Evolutionary conservation across 2,329 filamentous ascomycete genomes (phyloP), one percentile per base, ranked within the genome.

Genomic region (Fusarium kyushuense): DNA sequence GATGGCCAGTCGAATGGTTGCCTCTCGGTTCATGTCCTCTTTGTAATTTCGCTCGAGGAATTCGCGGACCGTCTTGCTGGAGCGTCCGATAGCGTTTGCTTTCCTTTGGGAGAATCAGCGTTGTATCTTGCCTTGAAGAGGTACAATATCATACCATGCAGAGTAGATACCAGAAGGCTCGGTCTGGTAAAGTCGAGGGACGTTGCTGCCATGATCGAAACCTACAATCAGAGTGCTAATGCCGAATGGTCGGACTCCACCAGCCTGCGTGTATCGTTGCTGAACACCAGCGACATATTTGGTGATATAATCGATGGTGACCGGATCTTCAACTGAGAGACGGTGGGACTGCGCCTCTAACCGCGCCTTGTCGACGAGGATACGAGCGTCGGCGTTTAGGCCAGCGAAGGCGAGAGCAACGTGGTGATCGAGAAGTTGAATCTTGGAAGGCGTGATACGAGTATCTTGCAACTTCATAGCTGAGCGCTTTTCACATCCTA

Each of bases 391-490:
- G 79, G 96, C 96, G 81, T 99, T 99, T 73, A 99, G 87, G 61
- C 96, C 96, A 67, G 96, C 96, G 76, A 99, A 99, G 70, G 96
- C 96, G 71, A 99, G 92, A 79, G 94, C 96, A 76, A 97, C 94
- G 82, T 99, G 96, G 77, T 90, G 92, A 81, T 99, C 96, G 77
- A 99, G 89, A 71, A 97, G 89, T 75, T 94, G 94, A 81, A 99
- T 97, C 87, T 99, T 99, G 74, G 96, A 98, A 14, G 96, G 96
- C 30, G 96, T 99, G 82, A 99, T 99, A 79, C 96, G 92, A 60
- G 96, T 99, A 82, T 99, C 96, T 87, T 99, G 96, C 64, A 99
- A 90, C 84, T 99, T 99, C 92, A 99, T 97, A 33, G 96, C 96
- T 54, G 96, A 98, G 75, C 95, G 90, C 88, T 99, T 99, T 84